Conservation (phyloP, 2,329 filamentous ascomycete species). For the Claviceps capensis region DNA sequence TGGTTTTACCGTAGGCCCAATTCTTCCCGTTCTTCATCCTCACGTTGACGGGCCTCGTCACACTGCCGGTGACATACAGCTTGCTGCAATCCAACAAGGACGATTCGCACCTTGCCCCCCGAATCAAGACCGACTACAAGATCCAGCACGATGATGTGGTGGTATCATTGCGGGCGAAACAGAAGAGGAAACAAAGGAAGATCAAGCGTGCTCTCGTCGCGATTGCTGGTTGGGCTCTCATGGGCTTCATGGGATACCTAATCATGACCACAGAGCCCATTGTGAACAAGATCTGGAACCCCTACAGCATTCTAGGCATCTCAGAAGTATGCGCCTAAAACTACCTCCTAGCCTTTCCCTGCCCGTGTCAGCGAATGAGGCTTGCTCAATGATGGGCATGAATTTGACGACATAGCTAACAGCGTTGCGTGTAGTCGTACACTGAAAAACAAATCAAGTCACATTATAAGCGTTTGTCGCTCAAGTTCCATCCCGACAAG, state of each 20-base stretch:
- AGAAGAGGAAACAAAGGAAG: slow-evolving; percentile 80
- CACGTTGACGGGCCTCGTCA: slow-evolving; percentile 76
- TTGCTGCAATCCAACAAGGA: slow-evolving; percentile 66
- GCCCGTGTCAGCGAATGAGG: not conserved
- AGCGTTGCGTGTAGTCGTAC: slow-evolving; percentile 42
- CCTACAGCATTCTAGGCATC: slow-evolving; percentile 85
- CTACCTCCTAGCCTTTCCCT: not conserved
- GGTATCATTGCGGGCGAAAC: slow-evolving; percentile 65
- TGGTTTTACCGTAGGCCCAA: slow-evolving; percentile 49
- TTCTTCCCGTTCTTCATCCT: slow-evolving; percentile 99
- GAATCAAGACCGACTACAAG: slow-evolving; percentile 70
- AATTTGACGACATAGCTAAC: slow-evolving; percentile 15
- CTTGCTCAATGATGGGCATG: not conserved
- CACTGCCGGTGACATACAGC: slow-evolving; percentile 78
- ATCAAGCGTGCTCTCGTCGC: slow-evolving; percentile 73
- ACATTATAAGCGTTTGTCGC: slow-evolving; percentile 74
- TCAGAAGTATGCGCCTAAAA: slow-evolving; percentile 44
- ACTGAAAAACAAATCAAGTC: slow-evolving; percentile 86
- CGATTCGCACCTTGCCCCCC: slow-evolving; percentile 65
- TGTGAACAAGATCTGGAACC: slow-evolving; percentile 77
- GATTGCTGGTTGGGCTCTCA: slow-evolving; percentile 64
- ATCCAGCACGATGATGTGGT: slow-evolving; percentile 76
- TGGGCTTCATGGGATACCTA: slow-evolving; percentile 84
- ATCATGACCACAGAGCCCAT: slow-evolving; percentile 66
- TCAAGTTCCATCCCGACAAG: slow-evolving; percentile 90